phyloP scores from a whole-genome alignment of 1,284 basidiomycete species.

The Marasmius oreades region DNA sequence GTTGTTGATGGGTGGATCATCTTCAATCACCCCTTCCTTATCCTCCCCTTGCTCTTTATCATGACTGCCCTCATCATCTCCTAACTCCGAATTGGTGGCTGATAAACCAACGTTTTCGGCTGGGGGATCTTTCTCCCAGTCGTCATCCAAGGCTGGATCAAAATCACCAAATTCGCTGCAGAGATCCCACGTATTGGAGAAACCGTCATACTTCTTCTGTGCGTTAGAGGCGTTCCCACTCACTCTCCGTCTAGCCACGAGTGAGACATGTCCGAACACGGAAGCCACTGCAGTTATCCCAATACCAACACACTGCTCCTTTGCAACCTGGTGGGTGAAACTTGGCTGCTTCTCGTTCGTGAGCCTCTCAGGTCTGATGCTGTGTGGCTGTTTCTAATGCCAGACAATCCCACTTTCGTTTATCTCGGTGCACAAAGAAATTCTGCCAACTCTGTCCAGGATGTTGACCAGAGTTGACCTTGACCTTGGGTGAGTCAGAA shows the following conservation, averaged over 20 bases:
- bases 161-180: background rate
- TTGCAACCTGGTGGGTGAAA: background rate
- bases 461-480: background rate
- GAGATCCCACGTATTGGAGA: background rate
- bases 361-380: background rate
- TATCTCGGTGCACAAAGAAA: background rate
- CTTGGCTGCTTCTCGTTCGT: background rate
- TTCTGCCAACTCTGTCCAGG: background rate
- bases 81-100: too few relatives aligned
- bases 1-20: too few relatives aligned
- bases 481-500: background rate
- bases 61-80: too few relatives aligned
- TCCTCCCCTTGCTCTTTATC: too few relatives aligned
- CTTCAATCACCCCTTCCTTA: too few relatives aligned
- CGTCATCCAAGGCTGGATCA: background rate
- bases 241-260: too few relatives aligned
- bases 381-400: background rate
- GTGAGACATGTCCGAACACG: too few relatives aligned
- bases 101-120: background rate
- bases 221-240: too few relatives aligned
- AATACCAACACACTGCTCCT: background rate
- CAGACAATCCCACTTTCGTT: background rate
- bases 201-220: background rate
- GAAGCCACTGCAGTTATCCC: too few relatives aligned
- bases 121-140: background rate